These are phyloP conservation scores for Huiozyma naganishii DNA, from an alignment of 805 yeast genomes.

Conservation along the genomic window DNA sequence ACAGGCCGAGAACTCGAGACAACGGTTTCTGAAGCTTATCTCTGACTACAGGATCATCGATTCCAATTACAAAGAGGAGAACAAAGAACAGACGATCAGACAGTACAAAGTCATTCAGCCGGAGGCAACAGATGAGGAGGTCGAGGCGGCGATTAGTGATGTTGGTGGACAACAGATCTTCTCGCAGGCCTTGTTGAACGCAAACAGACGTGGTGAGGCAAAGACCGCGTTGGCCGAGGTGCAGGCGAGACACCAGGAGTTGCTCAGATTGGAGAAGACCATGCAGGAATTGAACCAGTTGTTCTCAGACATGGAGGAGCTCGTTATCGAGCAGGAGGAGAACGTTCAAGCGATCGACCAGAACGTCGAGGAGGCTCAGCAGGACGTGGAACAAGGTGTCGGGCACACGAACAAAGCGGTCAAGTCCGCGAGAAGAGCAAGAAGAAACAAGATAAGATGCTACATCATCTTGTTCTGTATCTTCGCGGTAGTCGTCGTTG, in stretches of 20 bases:
- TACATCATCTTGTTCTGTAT: conserved; percentile 50
- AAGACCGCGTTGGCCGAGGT: conserved; percentile 92
- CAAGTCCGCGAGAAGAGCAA: conserved; percentile 74
- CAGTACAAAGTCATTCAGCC: conserved; percentile 88
- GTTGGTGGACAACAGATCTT: conserved; percentile 83
- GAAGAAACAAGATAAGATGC: conserved; percentile 87
- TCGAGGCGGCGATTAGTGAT: conserved; percentile 76
- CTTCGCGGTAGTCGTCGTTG: conserved; percentile 53
- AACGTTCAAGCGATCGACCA: conserved; percentile 74
- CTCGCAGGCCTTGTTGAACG: conserved; percentile 80
- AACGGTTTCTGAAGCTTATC: conserved; percentile 73
- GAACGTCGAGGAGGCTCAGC: conserved; percentile 73
- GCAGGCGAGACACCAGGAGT: conserved; percentile 89
- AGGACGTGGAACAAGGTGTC: conserved; percentile 86
- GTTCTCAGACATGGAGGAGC: conserved; percentile 90
- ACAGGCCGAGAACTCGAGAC: conserved; percentile 84
- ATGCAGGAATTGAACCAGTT: conserved; percentile 92
- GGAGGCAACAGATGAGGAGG: conserved; percentile 73
- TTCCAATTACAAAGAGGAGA: conserved; percentile 73
- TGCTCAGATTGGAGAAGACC: conserved; percentile 86
- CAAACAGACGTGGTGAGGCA: conserved; percentile 89
- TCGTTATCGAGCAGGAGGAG: conserved; percentile 92
- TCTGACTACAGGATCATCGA: conserved; percentile 82
- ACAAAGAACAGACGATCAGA: conserved; percentile 79
- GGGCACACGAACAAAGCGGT: conserved; percentile 91